Evolutionary conservation across 1,139 yeast genomes (phyloP), one percentile per base, ranked within the genome.

Genomic region (Blastobotrys aristatus): DNA sequence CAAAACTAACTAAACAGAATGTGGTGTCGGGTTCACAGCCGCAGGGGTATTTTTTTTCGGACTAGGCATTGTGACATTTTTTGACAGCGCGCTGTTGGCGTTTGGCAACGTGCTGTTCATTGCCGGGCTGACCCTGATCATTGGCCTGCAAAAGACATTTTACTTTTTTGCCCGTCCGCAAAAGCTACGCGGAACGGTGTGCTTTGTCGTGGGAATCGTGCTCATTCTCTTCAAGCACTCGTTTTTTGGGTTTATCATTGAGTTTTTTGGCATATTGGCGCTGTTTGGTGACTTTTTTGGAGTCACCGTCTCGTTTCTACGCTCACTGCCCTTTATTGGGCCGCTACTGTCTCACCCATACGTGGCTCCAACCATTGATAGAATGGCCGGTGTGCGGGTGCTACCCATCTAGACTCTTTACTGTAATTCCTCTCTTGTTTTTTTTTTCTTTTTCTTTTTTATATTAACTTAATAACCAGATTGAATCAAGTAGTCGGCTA

Each of bases 1-100:
- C 5, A 29, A 11, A 13, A 22, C 22, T 31, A 20, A 40, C 31
- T 40, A 42, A 36, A 44, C 56, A 87, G 96, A 89, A 67, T 83
- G 83, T 61, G 98, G 98, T 27, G 97, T 88, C 24, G 96, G 89
- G 8, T 85, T 90, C 73, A 87, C 96, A 13, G 90, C 95, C 22
- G 86, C 85, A 24, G 66, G 78, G 11, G 77, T 84, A 49, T 66
- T 86, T 41, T 84, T 88, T 64, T 85, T 92, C 66, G 64, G 87
- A 7, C 72, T 90, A 33, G 98, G 98, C 11, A 76, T 92, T 38
- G 62, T 89, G 62, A 79, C 96, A 24, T 81, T 92, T 55, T 92
- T 92, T 62, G 97, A 92, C 64, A 76, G 96, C 8, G 94, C 95
- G 1, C 73, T 92, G 42, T 74, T 92, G 52, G 96, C 97, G 1